Conservation (phyloP, 2,329 filamentous ascomycete species). For the Ophiostoma ips region DNA sequence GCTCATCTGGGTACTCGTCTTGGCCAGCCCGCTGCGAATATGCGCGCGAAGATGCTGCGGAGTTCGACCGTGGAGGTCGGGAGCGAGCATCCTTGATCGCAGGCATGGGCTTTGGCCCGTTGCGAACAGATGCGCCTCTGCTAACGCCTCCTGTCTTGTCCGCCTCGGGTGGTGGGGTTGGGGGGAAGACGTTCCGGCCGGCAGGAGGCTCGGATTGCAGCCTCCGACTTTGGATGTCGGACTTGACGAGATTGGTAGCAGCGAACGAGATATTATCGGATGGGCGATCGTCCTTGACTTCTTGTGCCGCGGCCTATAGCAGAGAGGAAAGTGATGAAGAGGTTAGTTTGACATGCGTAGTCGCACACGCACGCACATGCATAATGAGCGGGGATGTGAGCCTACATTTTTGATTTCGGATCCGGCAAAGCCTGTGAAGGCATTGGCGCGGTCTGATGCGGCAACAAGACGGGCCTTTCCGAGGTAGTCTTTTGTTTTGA, state of each 20-base stretch:
- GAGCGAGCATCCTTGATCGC: conserved; percentile 32
- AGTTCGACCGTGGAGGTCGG: conserved; percentile 27
- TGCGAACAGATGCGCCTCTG: conserved; percentile 47
- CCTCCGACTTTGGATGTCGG: conserved; percentile 62
- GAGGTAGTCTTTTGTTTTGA: conserved; percentile 95
- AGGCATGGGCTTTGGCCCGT: conserved; percentile 45
- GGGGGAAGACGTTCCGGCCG: conserved; percentile 74
- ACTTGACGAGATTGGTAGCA: conserved; percentile 84
- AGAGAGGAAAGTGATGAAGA: no score
- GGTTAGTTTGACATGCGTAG: no score
- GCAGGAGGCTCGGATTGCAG: conserved; percentile 77
- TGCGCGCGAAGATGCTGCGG: conserved; percentile 30
- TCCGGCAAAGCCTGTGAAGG: conserved; percentile 69
- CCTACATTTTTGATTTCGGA: conserved; percentile 62
- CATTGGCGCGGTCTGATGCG: conserved; percentile 66
- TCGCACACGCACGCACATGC: no score
- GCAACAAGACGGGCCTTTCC: conserved; percentile 92
- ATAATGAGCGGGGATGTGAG: no score
- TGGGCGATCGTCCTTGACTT: conserved; percentile 64
- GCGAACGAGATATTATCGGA: conserved; percentile 79
- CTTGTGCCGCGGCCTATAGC: conserved; percentile 32
- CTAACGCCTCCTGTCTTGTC: conserved; percentile 43
- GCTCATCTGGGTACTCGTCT: conserved; percentile 52
- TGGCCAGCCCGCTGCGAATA: conserved; percentile 31
- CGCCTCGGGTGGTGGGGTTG: conserved; percentile 91